Percentiles rank a stretch among this genome's conserved stretches.
Evolutionary conservation across 2,329 filamentous ascomycete species (phyloP).

Genomic region (Colletotrichum sp.): DNA sequence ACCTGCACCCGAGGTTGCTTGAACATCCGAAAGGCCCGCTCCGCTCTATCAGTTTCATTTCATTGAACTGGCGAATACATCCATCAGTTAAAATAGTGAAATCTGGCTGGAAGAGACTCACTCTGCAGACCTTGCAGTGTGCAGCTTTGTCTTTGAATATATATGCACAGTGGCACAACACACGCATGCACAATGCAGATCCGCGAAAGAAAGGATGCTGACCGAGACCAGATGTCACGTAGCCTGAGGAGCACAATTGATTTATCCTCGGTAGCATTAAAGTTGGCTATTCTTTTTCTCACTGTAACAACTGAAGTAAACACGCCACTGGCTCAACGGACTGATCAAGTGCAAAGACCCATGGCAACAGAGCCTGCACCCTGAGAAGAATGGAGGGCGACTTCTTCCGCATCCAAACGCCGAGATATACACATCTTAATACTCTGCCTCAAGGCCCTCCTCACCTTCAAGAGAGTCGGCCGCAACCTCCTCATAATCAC

Average conservation of each 20-base stretch:
- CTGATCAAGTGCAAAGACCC: background rate
- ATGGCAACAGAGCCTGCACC: background rate
- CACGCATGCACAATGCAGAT: background rate
- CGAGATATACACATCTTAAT: conserved; percentile 60
- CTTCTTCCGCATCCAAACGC: conserved; percentile 18
- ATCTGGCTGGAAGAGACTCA: background rate
- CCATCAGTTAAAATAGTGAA: background rate
- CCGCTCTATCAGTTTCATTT: background rate
- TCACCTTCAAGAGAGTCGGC: conserved; percentile 91
- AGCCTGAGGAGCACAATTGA: background rate
- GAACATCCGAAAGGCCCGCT: conserved; percentile 4
- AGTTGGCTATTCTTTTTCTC: conserved; percentile 21
- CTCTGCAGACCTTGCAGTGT: background rate
- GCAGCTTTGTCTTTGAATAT: background rate
- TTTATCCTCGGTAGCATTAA: conserved; percentile 19
- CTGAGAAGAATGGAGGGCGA: background rate
- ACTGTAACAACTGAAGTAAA: conserved; percentile 23
- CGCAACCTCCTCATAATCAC: conserved; percentile 98
- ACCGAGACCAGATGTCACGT: background rate
- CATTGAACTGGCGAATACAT: background rate
- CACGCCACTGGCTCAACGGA: conserved; percentile 5
- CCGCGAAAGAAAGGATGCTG: background rate
- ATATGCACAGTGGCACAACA: background rate
- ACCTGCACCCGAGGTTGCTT: background rate
- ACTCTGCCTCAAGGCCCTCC: conserved; percentile 86